Base-by-base conservation (phyloP, 2,329 filamentous ascomycete genomes). In the Cercospora zeae-maydis region DNA sequence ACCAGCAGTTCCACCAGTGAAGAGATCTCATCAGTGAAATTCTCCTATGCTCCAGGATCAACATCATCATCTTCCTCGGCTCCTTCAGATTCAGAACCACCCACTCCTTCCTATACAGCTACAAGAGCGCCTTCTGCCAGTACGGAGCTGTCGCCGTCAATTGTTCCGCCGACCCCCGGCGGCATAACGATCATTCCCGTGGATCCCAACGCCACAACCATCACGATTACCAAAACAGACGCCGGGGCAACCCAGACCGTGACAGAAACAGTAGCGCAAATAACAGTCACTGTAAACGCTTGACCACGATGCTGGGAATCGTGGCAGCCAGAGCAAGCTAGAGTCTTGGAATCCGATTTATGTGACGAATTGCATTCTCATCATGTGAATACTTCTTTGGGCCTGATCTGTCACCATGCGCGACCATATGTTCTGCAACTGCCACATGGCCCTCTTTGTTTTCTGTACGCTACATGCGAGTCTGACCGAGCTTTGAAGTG, bases 111-210 rank as follows among this genome's bases (percentile, higher is more conserved):
- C 19, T 45, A 24, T 7, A 45, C 13, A 6, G 39, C 16, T 21
- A 45, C 39, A 45, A 11, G 13, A 45, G 39, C 10, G 3, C 2
- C 19, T 2, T 45, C 39, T 13, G 13, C 16, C 21, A 6, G 16
- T 6, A 19, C 34, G 21, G 21, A 24, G 16, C 53, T 34, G 24
- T 27, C 21, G 7, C 13, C 21, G 34, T 42, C 33, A 2, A 31
- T 10, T 10, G n/a, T 11, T 30, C 14, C 27, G 16, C 16, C 45
- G 24, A 52, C 24, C 39, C 47, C 47, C 30, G 62, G 62, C 27
- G 69, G 69, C 1, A 71, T 71, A 63, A 70, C 67, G 10, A 71
- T 71, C 54, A 65, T 71, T 27, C 69, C 69, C 7, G 60, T 71
- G 21, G 59, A 67, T 34, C 65, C 68, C 7, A 65, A 66, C 37